Evolutionary conservation across 73 alveolate species (phyloP), one percentile per base, ranked within the genome.

Genomic region (Chromera velia): DNA sequence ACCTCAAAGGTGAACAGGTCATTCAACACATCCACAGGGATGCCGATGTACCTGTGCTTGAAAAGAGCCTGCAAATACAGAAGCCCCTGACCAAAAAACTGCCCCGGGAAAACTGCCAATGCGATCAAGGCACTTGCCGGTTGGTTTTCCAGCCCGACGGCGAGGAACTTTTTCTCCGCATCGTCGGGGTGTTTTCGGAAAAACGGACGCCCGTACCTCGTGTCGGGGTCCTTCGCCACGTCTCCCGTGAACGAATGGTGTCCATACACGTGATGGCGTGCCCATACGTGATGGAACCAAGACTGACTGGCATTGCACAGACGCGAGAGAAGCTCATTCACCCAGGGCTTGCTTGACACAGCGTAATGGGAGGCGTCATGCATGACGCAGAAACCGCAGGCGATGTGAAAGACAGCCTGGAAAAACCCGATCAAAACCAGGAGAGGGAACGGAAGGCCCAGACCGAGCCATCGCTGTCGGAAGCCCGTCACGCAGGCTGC

Each of bases 201-300:
- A 63, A 73, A 33, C 6, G 81, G 81, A 6, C 81, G 46, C 4
- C 81, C 81, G 32, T 73, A 62, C 47, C 32, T 73, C 9, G 81
- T 73, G 81, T 73, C 81, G 0, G 81, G 81, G 55, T 73, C 81
- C 31, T 73, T 73, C 33, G n/a, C 49, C 33, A 49, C 40, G 27
- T 73, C 81, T 0, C 81, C 81, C 6, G 81, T 73, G 1, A 73
- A 73, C 24, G 81, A 73, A 73, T 73, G 81, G 46, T 73, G 81
- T 31, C 69, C 81, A 40, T 73, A 73, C 28, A 73, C 81, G 27
- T 73, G 81, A 27, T 73, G 81, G 24, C 72, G 17, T 1, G 72
- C 72, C 81, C 81, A 73, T 34, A 73, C 40, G 72, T 49, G 72
- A 73, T 73, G 70, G 40, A 49, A 49, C 73, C 72, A 49, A 0